Conservation (phyloP, 1,139 yeast species). For the Taiozyma sp. region DNA sequence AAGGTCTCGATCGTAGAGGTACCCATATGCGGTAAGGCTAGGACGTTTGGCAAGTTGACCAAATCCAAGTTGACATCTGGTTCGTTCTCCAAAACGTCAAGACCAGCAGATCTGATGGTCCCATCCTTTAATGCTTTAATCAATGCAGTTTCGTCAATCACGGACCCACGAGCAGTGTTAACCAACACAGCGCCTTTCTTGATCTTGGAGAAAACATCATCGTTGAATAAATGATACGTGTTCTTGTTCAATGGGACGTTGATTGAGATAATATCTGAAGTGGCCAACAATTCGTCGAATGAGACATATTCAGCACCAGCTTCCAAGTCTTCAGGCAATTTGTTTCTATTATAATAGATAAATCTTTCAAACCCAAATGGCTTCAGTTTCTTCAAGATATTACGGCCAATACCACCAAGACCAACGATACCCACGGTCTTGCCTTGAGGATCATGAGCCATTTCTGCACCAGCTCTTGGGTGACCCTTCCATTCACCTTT, state of each 20-base stretch:
- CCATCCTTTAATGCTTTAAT: conserved; percentile 60
- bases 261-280: conserved; percentile 54
- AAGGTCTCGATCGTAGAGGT: conserved; percentile 61
- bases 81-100: conserved; percentile 84
- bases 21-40: conserved; percentile 79
- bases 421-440: conserved; percentile 64
- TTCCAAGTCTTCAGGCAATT: conserved; percentile 49
- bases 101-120: conserved; percentile 65
- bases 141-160: conserved; percentile 62
- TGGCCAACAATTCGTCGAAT: conserved; percentile 48
- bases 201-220: conserved; percentile 47
- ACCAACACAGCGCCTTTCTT: conserved; percentile 60
- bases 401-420: conserved; percentile 74
- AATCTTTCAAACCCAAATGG: conserved; percentile 62
- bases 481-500: conserved; percentile 49
- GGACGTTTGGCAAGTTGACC: conserved; percentile 45
- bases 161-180: conserved; percentile 72
- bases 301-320: conserved; percentile 48
- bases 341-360: conserved; percentile 55
- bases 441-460: conserved; percentile 57
- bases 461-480: conserved; percentile 37
- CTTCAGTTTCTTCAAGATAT: conserved; percentile 52
- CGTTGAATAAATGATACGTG: conserved; percentile 56
- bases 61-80: conserved; percentile 64
- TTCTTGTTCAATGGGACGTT: conserved; percentile 55